phyloP scores from a whole-genome alignment of 148 eudicot genomes.

The Silene conica region DNA sequence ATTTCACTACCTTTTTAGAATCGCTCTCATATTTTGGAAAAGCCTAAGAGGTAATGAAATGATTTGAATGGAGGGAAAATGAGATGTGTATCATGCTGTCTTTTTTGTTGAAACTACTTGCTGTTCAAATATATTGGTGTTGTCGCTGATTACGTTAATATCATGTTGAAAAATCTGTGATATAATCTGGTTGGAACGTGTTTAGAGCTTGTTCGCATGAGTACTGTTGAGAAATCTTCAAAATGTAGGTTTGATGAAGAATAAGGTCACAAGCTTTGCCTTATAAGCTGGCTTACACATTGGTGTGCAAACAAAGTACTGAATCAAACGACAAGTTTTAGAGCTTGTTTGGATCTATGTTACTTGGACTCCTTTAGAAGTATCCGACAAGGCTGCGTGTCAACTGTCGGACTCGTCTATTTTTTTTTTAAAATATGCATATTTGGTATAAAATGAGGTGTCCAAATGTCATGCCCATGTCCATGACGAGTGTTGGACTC shows the following conservation, averaged over 20 bases:
- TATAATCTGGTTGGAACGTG: no score
- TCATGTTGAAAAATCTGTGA: neutral
- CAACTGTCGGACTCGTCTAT: no score
- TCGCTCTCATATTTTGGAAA: neutral
- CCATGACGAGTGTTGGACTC: no score
- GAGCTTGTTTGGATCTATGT: neutral
- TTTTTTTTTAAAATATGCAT: no score
- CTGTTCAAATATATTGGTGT: neutral
- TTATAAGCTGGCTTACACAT: neutral
- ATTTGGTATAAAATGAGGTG: no score
- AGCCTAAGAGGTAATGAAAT: neutral
- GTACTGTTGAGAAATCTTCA: neutral
- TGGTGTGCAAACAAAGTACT: neutral
- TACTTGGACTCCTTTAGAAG: no score
- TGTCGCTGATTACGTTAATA: neutral
- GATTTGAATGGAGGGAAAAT: neutral
- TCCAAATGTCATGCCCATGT: no score
- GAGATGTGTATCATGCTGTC: neutral
- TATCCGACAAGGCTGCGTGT: no score
- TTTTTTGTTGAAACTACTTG: neutral
- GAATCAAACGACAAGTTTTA: neutral
- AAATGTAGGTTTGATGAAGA: neutral
- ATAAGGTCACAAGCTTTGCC: neutral
- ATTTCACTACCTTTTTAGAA: no score
- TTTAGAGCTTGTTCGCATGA: no score